Percentiles rank a stretch among this genome's conserved stretches.
phyloP scores from a whole-genome alignment of 2,329 filamentous ascomycete species.

The Penicillium sp. region DNA sequence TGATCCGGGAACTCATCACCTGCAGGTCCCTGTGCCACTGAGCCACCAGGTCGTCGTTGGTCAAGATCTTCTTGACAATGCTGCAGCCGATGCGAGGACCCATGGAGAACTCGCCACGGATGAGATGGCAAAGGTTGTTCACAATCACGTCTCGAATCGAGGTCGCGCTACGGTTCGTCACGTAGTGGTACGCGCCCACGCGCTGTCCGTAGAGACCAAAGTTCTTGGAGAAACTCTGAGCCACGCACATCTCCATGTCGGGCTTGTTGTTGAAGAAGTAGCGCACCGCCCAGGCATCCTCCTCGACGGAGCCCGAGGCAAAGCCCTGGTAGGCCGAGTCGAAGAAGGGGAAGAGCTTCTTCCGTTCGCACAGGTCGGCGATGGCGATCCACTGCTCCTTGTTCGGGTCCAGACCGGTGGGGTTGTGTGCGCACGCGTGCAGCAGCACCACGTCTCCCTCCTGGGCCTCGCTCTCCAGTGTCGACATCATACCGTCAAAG shows the following conservation, averaged over 20 bases:
- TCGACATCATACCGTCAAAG: conserved; percentile 61
- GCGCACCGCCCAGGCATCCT: conserved; percentile 81
- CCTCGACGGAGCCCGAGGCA: conserved; percentile 77
- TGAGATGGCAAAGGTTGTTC: conserved; percentile 36
- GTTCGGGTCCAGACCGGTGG: conserved; percentile 90
- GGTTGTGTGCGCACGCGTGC: conserved; percentile 96
- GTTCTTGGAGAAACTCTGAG: conserved; percentile 57
- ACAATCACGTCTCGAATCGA: conserved; percentile 28
- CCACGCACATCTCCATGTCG: conserved; percentile 63
- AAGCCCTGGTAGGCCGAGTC: conserved; percentile 98
- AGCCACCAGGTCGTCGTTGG: conserved; percentile 67
- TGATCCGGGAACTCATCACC: conserved; percentile 92
- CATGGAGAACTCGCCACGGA: conserved; percentile 38
- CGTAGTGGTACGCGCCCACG: conserved; percentile 79
- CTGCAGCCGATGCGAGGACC: conserved; percentile 79
- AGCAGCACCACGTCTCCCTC: conserved; percentile 79
- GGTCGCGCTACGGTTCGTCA: conserved; percentile 28
- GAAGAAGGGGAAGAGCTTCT: conserved; percentile 93
- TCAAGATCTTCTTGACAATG: conserved; percentile 76
- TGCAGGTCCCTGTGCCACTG: conserved; percentile 87
- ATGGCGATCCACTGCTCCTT: conserved; percentile 89
- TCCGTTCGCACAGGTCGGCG: conserved; percentile 67
- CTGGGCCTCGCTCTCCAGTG: conserved; percentile 77
- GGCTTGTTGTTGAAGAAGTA: conserved; percentile 74
- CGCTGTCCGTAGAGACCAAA: conserved; percentile 90